These are phyloP conservation scores for Solanum megistacrolobum DNA, from an alignment of 257 asterid species.

Conservation along the genomic window DNA sequence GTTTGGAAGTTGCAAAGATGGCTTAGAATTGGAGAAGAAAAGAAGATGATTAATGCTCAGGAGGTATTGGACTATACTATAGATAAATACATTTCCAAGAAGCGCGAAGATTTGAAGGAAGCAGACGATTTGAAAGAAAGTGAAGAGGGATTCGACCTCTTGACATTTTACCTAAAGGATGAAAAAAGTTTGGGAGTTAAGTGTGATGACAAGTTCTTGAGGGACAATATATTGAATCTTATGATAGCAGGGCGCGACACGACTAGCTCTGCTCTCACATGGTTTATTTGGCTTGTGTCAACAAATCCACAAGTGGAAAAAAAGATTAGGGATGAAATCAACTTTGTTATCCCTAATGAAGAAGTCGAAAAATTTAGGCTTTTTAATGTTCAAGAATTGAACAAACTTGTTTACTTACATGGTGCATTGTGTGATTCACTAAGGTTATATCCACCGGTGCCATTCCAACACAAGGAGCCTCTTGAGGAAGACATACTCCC, in stretches of 20 bases:
- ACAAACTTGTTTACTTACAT: constrained; percentile 33
- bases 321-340: constrained; percentile 30
- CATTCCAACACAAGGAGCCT: constrained; percentile 55
- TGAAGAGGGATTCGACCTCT: constrained; percentile 11
- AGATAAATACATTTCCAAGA: constrained; percentile 12
- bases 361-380: constrained; percentile 5
- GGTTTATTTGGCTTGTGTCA: constrained; percentile 50
- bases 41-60: constrained; percentile 21
- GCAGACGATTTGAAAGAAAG: neutral
- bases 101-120: constrained; percentile 8
- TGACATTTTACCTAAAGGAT: constrained; percentile 29
- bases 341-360: neutral
- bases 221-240: constrained; percentile 40
- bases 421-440: constrained; percentile 47
- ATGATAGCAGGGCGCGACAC: constrained; percentile 60
- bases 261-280: constrained; percentile 51
- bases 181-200: neutral
- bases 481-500: constrained; percentile 30
- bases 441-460: constrained; percentile 54
- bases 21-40: constrained; percentile 34
- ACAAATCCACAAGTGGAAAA: constrained; percentile 28
- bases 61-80: constrained; percentile 24
- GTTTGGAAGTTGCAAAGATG: constrained; percentile 31
- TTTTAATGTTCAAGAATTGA: constrained; percentile 22
- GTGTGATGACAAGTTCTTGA: constrained; percentile 33